Conservation (phyloP, 257 asterid genomes). For the Datura wrightii region DNA sequence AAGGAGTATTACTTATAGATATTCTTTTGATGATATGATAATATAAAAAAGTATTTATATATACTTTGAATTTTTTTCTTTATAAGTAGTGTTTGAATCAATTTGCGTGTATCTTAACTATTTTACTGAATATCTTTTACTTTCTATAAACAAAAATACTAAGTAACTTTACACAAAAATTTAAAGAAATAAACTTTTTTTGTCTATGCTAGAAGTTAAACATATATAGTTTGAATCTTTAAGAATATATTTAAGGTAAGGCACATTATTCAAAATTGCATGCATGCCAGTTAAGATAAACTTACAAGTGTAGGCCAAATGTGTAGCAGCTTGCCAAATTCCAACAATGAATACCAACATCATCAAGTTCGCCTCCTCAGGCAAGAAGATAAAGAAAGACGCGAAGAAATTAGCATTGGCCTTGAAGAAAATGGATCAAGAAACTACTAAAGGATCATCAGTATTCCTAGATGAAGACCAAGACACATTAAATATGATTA, state of each 20-base stretch:
- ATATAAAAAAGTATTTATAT: too few species aligned
- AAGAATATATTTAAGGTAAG: background rate
- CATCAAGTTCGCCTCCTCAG: background rate
- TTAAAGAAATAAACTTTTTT: too few species aligned
- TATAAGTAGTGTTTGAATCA: background rate
- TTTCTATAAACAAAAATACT: too few species aligned
- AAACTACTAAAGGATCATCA: background rate
- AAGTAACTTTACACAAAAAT: too few species aligned
- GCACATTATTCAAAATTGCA: background rate
- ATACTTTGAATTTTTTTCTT: background rate
- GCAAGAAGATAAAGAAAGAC: slow-evolving; percentile 40
- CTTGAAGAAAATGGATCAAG: slow-evolving; percentile 40
- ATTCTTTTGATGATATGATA: too few species aligned
- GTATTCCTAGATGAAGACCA: slow-evolving; percentile 35
- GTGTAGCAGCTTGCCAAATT: background rate
- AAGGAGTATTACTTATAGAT: too few species aligned
- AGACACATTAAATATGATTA: slow-evolving; percentile 35
- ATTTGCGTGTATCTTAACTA: too few species aligned
- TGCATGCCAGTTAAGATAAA: too few species aligned
- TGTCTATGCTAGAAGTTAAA: background rate
- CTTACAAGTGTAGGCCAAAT: background rate
- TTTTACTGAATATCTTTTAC: too few species aligned
- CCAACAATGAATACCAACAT: slow-evolving; percentile 29
- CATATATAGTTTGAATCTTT: background rate
- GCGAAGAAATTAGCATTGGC: slow-evolving; percentile 30